Conservation (phyloP, 202 grass and related monocot genomes). For the Cymbopogon flexuosus region DNA sequence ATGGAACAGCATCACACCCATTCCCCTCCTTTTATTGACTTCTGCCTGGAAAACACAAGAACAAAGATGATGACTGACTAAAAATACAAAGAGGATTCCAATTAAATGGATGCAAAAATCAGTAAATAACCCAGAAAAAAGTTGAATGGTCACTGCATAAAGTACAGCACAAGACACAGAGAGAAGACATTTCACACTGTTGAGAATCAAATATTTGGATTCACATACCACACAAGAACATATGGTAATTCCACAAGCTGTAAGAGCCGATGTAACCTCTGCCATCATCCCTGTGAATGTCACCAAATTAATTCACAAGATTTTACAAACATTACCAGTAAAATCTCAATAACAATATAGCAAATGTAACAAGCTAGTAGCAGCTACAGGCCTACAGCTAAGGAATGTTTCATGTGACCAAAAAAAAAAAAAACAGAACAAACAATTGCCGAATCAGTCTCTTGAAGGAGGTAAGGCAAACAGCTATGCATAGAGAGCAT, state of each 20-base stretch:
- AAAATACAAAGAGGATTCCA: not conserved
- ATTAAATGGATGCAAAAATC: not conserved
- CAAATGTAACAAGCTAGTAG: not conserved
- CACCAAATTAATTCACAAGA: slow-evolving; percentile 19
- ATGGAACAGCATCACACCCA: slow-evolving; percentile 75
- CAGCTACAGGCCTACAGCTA: not conserved
- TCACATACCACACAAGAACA: slow-evolving; percentile 82
- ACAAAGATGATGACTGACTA: slow-evolving; percentile 15
- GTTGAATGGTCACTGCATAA: not conserved
- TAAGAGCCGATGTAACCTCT: slow-evolving; percentile 74
- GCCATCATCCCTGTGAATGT: slow-evolving; percentile 77
- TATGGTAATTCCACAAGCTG: slow-evolving; percentile 77
- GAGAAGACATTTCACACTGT: not conserved
- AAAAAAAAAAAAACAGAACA: not conserved
- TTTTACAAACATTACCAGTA: slow-evolving; percentile 16
- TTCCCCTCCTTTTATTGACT: slow-evolving; percentile 67
- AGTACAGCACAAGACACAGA: not conserved
- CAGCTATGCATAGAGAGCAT: not conserved
- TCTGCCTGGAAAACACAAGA: slow-evolving; percentile 55
- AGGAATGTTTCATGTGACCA: slow-evolving; percentile 3
- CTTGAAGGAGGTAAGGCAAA: not conserved
- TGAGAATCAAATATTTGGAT: slow-evolving; percentile 21
- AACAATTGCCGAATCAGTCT: not conserved
- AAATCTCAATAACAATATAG: slow-evolving; percentile 20
- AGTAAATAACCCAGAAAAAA: slow-evolving; percentile 17